Percentiles rank a stretch among this genome's conserved stretches.
phyloP scores from a whole-genome alignment of 2,329 filamentous ascomycete genomes.

The Pseudogymnoascus sp. region DNA sequence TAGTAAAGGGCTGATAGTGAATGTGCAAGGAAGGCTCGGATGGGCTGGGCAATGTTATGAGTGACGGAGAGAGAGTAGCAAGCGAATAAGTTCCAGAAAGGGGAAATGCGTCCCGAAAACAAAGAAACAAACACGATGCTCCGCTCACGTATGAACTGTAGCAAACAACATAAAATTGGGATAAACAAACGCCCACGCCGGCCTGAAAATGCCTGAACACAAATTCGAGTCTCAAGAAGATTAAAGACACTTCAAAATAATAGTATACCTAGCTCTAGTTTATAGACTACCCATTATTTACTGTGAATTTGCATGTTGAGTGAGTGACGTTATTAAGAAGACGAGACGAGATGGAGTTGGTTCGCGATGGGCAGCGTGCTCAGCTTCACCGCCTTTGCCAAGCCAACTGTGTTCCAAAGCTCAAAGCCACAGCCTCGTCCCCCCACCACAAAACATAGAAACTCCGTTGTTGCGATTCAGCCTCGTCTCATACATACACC shows the following conservation, averaged over 20 bases:
- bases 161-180: not conserved
- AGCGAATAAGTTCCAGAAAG: not conserved
- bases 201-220: not conserved
- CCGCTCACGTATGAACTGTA: not conserved
- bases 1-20: not conserved
- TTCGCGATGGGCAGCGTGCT: not conserved
- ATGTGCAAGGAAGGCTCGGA: not conserved
- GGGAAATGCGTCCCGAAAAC: not conserved
- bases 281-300: not conserved
- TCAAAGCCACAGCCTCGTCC: slow-evolving; percentile 7
- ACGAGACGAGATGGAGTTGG: not conserved
- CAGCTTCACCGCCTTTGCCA: slow-evolving; percentile 1
- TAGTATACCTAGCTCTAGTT: not conserved
- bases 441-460: slow-evolving; percentile 8
- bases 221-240: not conserved
- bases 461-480: not conserved
- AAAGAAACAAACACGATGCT: not conserved
- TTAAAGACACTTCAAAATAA: not conserved
- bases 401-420: not conserved
- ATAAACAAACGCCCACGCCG: not conserved
- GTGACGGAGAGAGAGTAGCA: not conserved
- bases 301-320: not conserved
- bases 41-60: not conserved
- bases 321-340: not conserved
- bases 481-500: slow-evolving; percentile 32